Evolutionary conservation across 139 green algal species (phyloP).

Genomic region (Tetradesmus obliquus): DNA sequence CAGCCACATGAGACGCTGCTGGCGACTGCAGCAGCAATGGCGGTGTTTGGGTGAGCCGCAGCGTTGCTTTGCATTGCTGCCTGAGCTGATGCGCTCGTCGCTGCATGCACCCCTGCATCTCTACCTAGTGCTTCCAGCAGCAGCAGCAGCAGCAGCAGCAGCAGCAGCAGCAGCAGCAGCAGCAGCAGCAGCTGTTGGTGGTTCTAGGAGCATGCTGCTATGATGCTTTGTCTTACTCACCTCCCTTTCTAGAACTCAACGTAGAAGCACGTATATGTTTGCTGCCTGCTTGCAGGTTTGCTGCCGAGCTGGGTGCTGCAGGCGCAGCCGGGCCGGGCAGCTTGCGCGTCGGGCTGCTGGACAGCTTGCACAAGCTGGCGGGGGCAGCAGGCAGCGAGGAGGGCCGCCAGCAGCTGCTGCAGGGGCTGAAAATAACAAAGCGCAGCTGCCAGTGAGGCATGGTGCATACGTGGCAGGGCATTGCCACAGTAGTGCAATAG

Average conservation of each 20-base stretch:
- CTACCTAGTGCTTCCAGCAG: no score
- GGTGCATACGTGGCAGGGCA: not conserved
- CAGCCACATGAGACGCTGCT: conserved; percentile 45
- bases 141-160: not conserved
- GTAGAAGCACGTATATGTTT: not conserved
- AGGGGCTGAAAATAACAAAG: not conserved
- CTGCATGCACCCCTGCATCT: not conserved
- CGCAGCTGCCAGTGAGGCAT: not conserved
- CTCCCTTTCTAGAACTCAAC: no score
- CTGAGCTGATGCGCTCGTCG: not conserved
- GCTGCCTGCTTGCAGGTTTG: conserved; percentile 48
- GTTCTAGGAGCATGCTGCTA: not conserved
- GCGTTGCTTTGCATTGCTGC: no score
- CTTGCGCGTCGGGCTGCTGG: conserved; percentile 70
- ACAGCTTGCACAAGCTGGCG: conserved; percentile 59
- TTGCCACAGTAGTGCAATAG: not conserved
- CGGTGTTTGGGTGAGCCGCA: conserved; percentile 78
- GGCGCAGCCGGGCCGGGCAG: conserved; percentile 66
- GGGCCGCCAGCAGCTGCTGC: conserved; percentile 27
- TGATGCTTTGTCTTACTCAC: not conserved
- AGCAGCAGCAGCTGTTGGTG: not conserved
- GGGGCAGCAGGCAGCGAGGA: conserved; percentile 12
- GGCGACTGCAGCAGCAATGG: conserved; percentile 74
- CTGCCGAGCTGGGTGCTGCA: conserved; percentile 43
- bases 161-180: not conserved